A percentile compares a stretch with the other conserved stretches of the same genome.
Conservation (phyloP, 352 stramenopile genomes). For the Globisporangium takayamanum region DNA sequence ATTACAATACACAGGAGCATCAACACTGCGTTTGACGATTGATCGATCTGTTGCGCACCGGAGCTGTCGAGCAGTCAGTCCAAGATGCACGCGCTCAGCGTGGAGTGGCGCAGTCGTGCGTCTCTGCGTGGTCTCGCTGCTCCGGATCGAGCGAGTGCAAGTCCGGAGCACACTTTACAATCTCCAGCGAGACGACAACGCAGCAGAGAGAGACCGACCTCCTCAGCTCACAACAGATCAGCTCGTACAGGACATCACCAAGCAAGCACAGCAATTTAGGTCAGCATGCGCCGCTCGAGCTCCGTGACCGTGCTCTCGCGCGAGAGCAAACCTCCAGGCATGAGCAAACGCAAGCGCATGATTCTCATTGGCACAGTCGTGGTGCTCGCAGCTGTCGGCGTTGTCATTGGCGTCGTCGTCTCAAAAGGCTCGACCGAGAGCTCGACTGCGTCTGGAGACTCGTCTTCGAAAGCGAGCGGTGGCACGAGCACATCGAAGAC, state of each 20-base stretch:
- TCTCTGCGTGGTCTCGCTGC: too few species aligned
- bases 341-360: constrained; percentile 24
- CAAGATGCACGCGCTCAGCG: too few species aligned
- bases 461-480: too few species aligned
- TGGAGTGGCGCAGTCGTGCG: too few species aligned
- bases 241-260: background rate
- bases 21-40: too few species aligned
- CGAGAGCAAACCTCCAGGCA: constrained; percentile 6
- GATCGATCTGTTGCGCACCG: too few species aligned
- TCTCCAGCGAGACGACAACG: too few species aligned
- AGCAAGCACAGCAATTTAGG: background rate
- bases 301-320: constrained; percentile 11
- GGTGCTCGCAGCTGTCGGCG: constrained; percentile 35
- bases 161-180: too few species aligned
- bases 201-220: too few species aligned
- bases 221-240: background rate
- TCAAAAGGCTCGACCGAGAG: constrained; percentile 24
- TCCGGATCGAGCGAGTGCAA: too few species aligned
- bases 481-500: constrained; percentile 3
- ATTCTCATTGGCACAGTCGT: constrained; percentile 28
- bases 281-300: constrained; percentile 3
- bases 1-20: too few species aligned
- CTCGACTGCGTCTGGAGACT: constrained; percentile 10
- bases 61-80: too few species aligned
- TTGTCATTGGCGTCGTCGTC: constrained; percentile 36